Evolutionary conservation across 257 asterid genomes (phyloP).

Genomic region (Fraxinus americana): DNA sequence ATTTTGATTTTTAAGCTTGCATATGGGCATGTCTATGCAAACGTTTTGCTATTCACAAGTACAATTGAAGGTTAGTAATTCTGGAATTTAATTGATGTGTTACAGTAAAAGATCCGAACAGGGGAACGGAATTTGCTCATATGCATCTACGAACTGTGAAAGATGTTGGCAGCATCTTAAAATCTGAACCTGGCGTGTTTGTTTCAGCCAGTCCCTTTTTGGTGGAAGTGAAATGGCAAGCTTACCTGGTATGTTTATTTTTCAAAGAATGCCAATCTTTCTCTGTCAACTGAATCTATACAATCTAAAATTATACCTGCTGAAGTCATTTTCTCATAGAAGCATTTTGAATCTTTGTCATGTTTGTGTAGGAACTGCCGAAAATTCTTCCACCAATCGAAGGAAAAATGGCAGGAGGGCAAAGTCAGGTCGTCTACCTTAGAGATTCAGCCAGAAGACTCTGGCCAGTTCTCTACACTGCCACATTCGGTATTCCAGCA

Average conservation of each 20-base stretch:
- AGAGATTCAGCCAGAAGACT: constrained; percentile 29
- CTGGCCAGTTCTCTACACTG: constrained; percentile 33
- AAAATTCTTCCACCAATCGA: constrained; percentile 2
- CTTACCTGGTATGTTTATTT: constrained; percentile 37
- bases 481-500: neutral
- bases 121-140: neutral
- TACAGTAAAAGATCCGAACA: constrained; percentile 28
- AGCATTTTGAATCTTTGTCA: neutral
- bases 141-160: constrained; percentile 8
- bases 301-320: neutral
- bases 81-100: constrained; percentile 7
- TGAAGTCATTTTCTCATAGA: neutral
- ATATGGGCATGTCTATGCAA: neutral
- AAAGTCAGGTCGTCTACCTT: constrained; percentile 32
- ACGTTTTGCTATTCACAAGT: neutral
- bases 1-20: neutral
- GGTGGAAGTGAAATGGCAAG: constrained; percentile 35
- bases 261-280: no score
- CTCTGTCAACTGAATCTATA: neutral
- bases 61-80: constrained; percentile 13
- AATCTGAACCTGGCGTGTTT: constrained; percentile 21
- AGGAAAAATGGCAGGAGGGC: constrained; percentile 5
- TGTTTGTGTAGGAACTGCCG: constrained; percentile 40
- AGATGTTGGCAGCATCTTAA: constrained; percentile 3
- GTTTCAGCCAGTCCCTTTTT: constrained; percentile 24